phyloP scores from a whole-genome alignment of 495 filamentous ascomycete genomes.

The Lasiosphaeria ovina region DNA sequence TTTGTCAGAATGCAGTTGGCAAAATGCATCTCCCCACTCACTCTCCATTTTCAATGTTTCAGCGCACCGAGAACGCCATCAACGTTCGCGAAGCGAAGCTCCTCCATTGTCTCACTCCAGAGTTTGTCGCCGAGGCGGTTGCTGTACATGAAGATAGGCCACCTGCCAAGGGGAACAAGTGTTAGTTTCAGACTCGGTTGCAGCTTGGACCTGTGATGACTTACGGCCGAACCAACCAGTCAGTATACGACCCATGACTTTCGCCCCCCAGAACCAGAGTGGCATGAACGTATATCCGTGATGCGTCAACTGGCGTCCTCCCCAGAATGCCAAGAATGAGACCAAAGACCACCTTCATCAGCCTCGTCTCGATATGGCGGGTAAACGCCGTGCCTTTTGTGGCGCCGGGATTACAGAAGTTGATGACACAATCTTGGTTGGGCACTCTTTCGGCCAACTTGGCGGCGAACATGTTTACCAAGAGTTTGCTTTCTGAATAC shows the following conservation, averaged over 20 bases:
- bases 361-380: neutral
- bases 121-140: neutral
- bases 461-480: slow-evolving; percentile 37
- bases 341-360: slow-evolving; percentile 10
- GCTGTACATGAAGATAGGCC: neutral
- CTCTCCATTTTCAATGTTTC: neutral
- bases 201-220: neutral
- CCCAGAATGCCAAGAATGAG: slow-evolving; percentile 7
- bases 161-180: neutral
- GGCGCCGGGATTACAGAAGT: slow-evolving; percentile 35
- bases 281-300: slow-evolving; percentile 40
- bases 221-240: slow-evolving; percentile 10
- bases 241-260: slow-evolving; percentile 34
- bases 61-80: neutral
- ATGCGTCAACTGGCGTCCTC: slow-evolving; percentile 30
- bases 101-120: slow-evolving; percentile 1
- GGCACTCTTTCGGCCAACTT: slow-evolving; percentile 28
- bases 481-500: slow-evolving; percentile 35
- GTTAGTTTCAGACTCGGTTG: neutral
- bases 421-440: slow-evolving; percentile 41
- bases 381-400: slow-evolving; percentile 15
- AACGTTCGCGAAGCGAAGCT: neutral
- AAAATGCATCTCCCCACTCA: neutral
- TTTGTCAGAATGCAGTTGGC: no score
- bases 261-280: slow-evolving; percentile 37